Evolutionary conservation across 1,284 basidiomycete species (phyloP), one percentile per base, ranked within the genome.

Genomic region (Rhodofomes roseus): DNA sequence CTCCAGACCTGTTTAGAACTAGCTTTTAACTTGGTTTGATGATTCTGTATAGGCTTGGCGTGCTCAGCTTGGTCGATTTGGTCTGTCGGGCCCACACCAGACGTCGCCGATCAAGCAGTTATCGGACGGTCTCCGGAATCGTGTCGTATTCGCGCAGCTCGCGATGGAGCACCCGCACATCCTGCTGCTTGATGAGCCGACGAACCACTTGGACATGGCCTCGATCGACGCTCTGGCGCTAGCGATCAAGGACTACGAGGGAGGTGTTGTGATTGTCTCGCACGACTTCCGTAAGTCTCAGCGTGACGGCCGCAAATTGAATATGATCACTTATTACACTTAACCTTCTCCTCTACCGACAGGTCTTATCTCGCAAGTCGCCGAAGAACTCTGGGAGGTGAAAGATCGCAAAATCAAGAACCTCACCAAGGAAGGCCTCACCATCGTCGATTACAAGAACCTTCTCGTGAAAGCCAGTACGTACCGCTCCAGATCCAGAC

Each of bases 321-420:
- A 22, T 39, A 29, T 12, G 23, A 36, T 18, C n/a, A 11, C 14
- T 14, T 12, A 14, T 14, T 14, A 25, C 16, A 27, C 43, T 39
- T 40, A 37, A 36, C 18, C 36, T 25, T 39, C 29, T 9, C 31
- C 20, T 39, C 31, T 37, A 6, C 63, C 66, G 66, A 52, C 69
- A 87, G 89, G 90, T 70, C 86, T 96, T 63, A 96, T 96, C 74
- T 91, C 90, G 57, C 95, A 97, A 78, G 95, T 97, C 51, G 95
- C 94, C 57, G 90, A 98, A 73, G 96, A 98, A 74, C 86, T 99
- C 12, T 99, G 96, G 96, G 96, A 99, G 77, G 96, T 99, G 61
- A 95, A 95, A 74, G 85, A 95, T 75, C 89, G 90, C 76, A 94
- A 93, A 74, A 96, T 99, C 74, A 85, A 86, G 75, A 98, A 98